A percentile compares a stretch with the other conserved stretches of the same genome.
Evolutionary conservation across 176 grass and related monocot genomes (phyloP).

Genomic region (Phragmites australis): DNA sequence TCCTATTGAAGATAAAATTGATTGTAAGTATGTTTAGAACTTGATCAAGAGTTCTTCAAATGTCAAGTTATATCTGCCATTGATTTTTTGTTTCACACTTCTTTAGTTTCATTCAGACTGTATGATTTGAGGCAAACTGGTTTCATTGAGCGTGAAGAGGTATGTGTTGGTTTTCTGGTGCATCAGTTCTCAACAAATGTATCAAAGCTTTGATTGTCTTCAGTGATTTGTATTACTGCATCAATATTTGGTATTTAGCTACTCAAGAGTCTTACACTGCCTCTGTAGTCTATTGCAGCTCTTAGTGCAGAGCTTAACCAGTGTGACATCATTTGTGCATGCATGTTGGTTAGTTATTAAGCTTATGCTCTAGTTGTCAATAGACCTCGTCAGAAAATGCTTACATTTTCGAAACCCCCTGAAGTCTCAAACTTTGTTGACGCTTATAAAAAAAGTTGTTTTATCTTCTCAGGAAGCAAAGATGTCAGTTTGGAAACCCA

Average conservation of each 20-base stretch:
- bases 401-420: not conserved
- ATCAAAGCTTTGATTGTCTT: not conserved
- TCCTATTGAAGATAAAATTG: constrained; percentile 59
- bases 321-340: not conserved
- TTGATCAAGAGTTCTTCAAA: not conserved
- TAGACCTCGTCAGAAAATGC: not conserved
- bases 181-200: not conserved
- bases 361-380: not conserved
- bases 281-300: not conserved
- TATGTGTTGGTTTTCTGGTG: constrained; percentile 21
- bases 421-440: not conserved
- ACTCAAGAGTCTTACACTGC: too few species aligned
- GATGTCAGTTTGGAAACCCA: not conserved
- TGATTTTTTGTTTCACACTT: not conserved
- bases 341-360: not conserved
- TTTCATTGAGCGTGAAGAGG: constrained; percentile 64
- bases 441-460: not conserved
- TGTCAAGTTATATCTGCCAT: not conserved
- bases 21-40: constrained; percentile 44
- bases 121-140: constrained; percentile 78
- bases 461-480: not conserved
- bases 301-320: not conserved
- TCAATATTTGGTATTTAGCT: constrained; percentile 16
- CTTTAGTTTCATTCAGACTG: constrained; percentile 65
- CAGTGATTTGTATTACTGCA: not conserved